Evolutionary conservation across 331 rosid genomes (phyloP).

Genomic region (Telfairia occidentalis): DNA sequence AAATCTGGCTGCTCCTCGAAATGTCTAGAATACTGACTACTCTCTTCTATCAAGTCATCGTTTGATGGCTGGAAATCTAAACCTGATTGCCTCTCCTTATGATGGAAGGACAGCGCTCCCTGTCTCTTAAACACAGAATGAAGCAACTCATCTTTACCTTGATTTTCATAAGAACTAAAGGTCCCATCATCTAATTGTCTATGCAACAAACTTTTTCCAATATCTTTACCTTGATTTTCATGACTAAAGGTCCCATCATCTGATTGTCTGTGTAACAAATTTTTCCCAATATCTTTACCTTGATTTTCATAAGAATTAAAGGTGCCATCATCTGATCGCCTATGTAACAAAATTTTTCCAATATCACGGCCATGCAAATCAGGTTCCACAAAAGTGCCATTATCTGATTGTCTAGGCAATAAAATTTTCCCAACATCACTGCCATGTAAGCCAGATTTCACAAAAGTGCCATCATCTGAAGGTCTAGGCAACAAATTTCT

Average conservation of each 20-base stretch:
- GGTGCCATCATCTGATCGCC: constrained; percentile 3
- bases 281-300: neutral
- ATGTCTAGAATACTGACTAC: constrained; percentile 47
- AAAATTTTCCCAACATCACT: neutral
- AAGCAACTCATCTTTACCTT: constrained; percentile 54
- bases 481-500: constrained; percentile 10
- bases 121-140: constrained; percentile 63
- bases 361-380: constrained; percentile 26
- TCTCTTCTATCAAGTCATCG: constrained; percentile 36
- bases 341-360: constrained; percentile 34
- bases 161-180: constrained; percentile 55
- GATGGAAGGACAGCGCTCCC: constrained; percentile 46
- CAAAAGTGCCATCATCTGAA: constrained; percentile 28
- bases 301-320: neutral
- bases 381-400: constrained; percentile 34
- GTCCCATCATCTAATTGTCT: constrained; percentile 30
- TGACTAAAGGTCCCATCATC: neutral
- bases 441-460: constrained; percentile 20
- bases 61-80: constrained; percentile 43
- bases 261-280: constrained; percentile 9
- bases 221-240: neutral
- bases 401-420: constrained; percentile 18
- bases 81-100: constrained; percentile 44
- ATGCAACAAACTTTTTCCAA: neutral
- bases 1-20: constrained; percentile 56